These are phyloP conservation scores for Adiantum capillusveneris DNA, from an alignment of 75 land plant species.

Conservation along the genomic window DNA sequence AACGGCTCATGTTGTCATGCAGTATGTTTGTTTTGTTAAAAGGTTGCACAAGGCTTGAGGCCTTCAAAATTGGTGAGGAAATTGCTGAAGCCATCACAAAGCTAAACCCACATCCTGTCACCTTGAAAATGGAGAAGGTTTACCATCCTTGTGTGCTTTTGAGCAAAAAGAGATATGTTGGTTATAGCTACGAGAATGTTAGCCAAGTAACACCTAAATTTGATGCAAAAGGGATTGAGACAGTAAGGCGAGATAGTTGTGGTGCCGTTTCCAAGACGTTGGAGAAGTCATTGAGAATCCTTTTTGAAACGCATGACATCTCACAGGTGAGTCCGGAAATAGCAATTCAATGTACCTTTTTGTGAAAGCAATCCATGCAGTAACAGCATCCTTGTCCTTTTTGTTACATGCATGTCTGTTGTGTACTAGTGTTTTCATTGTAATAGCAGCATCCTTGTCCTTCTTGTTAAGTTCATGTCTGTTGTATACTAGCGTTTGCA, in stretches of 20 bases:
- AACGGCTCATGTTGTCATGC: no score
- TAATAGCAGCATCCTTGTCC: no score
- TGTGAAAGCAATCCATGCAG: neutral
- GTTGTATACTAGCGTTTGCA: no score
- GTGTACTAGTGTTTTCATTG: no score
- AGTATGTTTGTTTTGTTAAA: conserved; percentile 94
- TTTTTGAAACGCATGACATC: conserved; percentile 71
- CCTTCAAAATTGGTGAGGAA: conserved; percentile 82
- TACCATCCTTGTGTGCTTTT: conserved; percentile 87
- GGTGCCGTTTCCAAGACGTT: conserved; percentile 83
- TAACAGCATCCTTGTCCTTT: no score
- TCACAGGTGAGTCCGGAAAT: conserved; percentile 35
- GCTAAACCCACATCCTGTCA: conserved; percentile 84
- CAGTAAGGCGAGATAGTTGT: conserved; percentile 90
- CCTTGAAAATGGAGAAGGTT: conserved; percentile 90
- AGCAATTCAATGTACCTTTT: neutral
- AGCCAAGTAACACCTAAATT: conserved; percentile 60
- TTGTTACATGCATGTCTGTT: no score
- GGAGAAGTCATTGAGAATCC: conserved; percentile 64
- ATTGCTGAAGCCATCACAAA: conserved; percentile 78
- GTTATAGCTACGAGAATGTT: conserved; percentile 84
- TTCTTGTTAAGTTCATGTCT: no score
- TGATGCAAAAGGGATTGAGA: conserved; percentile 99
- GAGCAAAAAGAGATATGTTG: conserved; percentile 95
- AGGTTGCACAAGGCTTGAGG: conserved; percentile 62